Base-by-base conservation (phyloP, 176 grass and related monocot species). In the Bolboschoenus planiculmis region DNA sequence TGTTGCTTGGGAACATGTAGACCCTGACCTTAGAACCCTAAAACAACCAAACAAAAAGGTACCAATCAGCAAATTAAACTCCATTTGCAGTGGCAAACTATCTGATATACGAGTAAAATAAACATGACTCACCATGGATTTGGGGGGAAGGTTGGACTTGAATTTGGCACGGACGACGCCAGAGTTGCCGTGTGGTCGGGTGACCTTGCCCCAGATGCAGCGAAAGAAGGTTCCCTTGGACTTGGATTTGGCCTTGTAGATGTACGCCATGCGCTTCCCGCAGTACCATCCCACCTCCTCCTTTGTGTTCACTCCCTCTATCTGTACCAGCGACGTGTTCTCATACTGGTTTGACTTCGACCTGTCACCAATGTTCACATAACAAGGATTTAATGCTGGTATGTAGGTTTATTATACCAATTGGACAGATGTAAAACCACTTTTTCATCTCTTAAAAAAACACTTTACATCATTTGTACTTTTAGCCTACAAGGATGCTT, bases 191-290 rank as follows among this genome's bases (percentile, higher is more conserved):
- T 92, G 92, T 2, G 92, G 90, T 34, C 92, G 80, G 2, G 79
- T 84, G 54, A 89, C 90, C 90, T 90, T 92, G 40, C 88, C 90
- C 90, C 88, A 93, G 62, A 88, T 89, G 85, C 88, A 97, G 13
- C 88, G 79, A 53, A 79, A n/a, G 68, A 29, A 20, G 54, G 65
- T 75, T 24, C 81, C 88, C n/a, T 78, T 77, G 39, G 86, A 89
- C 85, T 84, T 97, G 59, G 91, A 84, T 88, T 89, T 89, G 67
- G 87, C 92, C 92, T 88, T 94, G 90, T 94, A 94, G 59, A 94
- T 53, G 78, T 94, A 92, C 9, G 92, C 92, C 83, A 93, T 84
- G 54, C 83, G 73, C 88, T 89, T 93, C 78, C 90, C 87, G 44
- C 86, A 79, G 87, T 97, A 93, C 80, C 83, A 93, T 0, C 80